phyloP scores from a whole-genome alignment of 1,139 yeast species.

The Taphrina flavorubra region DNA sequence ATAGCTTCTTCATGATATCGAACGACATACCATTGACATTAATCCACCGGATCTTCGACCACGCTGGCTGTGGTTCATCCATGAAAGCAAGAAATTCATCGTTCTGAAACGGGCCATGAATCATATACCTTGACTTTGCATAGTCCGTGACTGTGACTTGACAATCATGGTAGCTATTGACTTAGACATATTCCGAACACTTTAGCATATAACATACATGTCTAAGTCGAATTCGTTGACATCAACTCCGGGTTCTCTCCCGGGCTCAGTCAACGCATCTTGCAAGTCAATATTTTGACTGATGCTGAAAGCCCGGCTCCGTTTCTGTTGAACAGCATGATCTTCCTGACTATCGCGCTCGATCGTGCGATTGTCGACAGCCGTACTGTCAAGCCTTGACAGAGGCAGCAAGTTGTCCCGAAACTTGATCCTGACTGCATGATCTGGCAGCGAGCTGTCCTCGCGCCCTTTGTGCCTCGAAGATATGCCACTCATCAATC shows the following conservation, averaged over 20 bases:
- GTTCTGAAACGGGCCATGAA: slow-evolving; percentile 41
- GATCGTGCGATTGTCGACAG: slow-evolving; percentile 10
- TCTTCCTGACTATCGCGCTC: background rate
- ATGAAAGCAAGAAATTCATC: slow-evolving; percentile 48
- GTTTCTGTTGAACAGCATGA: background rate
- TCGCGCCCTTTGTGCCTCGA: background rate
- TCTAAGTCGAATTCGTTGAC: slow-evolving; percentile 22
- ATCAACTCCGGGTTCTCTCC: slow-evolving; percentile 22
- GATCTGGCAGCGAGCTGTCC: background rate
- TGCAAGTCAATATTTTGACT: slow-evolving; percentile 21
- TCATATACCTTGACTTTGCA: slow-evolving; percentile 29
- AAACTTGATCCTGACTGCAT: slow-evolving; percentile 5
- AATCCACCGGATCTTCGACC: slow-evolving; percentile 63
- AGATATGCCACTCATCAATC: background rate
- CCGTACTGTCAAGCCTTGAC: slow-evolving; percentile 14
- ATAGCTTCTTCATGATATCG: slow-evolving; percentile 59
- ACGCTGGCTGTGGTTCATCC: slow-evolving; percentile 52
- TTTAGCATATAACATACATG: background rate
- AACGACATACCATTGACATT: slow-evolving; percentile 63
- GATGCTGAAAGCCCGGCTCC: slow-evolving; percentile 11
- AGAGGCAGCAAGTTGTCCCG: background rate
- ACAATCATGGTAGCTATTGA: slow-evolving; percentile 10
- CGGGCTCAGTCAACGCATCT: slow-evolving; percentile 14
- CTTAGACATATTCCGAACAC: background rate
- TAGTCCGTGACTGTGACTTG: slow-evolving; percentile 29